A percentile compares a stretch with the other conserved stretches of the same genome.
Conservation (phyloP, 148 eudicot species). For the Silene conica region DNA sequence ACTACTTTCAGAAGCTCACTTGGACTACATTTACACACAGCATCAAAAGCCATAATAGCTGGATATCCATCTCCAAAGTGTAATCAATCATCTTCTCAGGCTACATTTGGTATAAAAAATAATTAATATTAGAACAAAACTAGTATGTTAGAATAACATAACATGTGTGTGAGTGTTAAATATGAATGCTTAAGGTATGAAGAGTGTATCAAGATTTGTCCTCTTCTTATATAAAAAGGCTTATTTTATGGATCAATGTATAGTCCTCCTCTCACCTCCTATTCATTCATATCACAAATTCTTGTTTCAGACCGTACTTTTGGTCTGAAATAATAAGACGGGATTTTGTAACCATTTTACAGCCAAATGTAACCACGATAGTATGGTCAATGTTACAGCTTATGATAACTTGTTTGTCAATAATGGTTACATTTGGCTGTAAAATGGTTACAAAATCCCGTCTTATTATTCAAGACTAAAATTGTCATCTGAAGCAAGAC, state of each 20-base stretch:
- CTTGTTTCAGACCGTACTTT: no score
- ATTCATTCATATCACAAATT: no score
- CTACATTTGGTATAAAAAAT: slow-evolving; percentile 8
- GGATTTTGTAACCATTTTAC: no score
- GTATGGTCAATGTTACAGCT: no score
- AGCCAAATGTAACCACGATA: no score
- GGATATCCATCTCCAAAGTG: not conserved
- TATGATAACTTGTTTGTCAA: no score
- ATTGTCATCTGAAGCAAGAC: no score
- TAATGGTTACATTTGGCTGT: no score
- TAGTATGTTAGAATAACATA: slow-evolving; percentile 10
- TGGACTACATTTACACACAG: slow-evolving; percentile 58
- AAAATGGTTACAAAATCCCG: no score
- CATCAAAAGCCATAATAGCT: slow-evolving; percentile 28
- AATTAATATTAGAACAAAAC: slow-evolving; percentile 18
- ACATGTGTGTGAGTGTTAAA: slow-evolving; percentile 10
- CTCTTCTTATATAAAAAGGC: slow-evolving; percentile 2
- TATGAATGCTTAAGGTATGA: slow-evolving; percentile 13
- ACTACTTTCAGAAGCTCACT: slow-evolving; percentile 42
- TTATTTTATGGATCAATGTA: not conserved
- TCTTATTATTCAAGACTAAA: no score
- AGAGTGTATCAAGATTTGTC: not conserved
- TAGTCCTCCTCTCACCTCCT: not conserved
- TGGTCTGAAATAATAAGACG: no score
- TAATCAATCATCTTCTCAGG: slow-evolving; percentile 7